A percentile compares a stretch with the other conserved stretches of the same genome.
Evolutionary conservation across 768 basidiomycete species (phyloP).

Genomic region (Leccinum uliginosum): DNA sequence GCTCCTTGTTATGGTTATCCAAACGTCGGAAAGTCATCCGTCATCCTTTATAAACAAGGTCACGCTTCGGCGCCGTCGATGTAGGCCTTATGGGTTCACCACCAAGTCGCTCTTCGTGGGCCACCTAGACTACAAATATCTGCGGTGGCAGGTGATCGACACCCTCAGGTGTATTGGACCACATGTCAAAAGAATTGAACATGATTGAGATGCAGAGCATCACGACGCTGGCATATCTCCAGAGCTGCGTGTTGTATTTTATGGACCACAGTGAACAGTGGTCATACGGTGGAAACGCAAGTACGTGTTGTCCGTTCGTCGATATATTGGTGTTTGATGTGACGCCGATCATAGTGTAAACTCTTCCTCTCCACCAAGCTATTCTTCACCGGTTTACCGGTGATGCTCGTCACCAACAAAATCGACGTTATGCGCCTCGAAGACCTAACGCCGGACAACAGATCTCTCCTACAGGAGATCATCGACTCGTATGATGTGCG

Average conservation of each 20-base stretch:
- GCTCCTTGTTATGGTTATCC: conserved; percentile 98
- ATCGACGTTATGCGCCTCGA: conserved; percentile 88
- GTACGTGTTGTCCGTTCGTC: conserved; percentile 39
- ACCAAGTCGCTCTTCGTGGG: conserved; percentile 98
- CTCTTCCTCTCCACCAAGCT: conserved; percentile 99
- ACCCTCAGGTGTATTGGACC: conserved; percentile 97
- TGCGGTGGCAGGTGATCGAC: conserved; percentile 99
- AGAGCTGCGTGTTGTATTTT: conserved; percentile 95
- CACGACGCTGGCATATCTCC: conserved; percentile 94
- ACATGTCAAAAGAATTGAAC: conserved; percentile 99
- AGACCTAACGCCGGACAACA: conserved; percentile 73
- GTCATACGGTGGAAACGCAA: conserved; percentile 95
- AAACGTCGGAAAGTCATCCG: conserved; percentile 96
- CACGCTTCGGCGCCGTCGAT: conserved; percentile 87
- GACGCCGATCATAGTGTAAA: conserved; percentile 63
- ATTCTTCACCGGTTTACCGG: conserved; percentile 89
- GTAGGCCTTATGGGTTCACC: conserved; percentile 99
- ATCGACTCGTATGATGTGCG: conserved; percentile 67
- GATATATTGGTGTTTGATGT: not conserved
- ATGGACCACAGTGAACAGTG: conserved; percentile 99
- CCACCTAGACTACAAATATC: conserved; percentile 97
- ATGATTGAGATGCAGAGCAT: conserved; percentile 99
- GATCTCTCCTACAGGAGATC: conserved; percentile 83
- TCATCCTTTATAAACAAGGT: conserved; percentile 99
- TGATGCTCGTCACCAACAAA: conserved; percentile 96